These are phyloP conservation scores for Solanum boliviense DNA, from an alignment of 257 asterid species.

Conservation along the genomic window DNA sequence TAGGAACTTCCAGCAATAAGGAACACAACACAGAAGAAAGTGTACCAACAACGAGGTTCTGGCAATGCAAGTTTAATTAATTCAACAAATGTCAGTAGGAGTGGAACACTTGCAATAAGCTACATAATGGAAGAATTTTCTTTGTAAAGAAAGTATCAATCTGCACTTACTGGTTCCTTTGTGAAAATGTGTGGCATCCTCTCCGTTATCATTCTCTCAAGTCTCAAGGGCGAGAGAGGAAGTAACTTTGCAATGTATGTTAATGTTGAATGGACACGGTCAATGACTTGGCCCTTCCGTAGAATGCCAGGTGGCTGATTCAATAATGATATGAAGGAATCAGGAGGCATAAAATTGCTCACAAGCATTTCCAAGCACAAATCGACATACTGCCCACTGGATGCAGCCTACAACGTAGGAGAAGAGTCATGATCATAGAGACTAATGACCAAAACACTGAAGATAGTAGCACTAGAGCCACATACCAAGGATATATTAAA, in stretches of 20 bases:
- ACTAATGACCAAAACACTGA: not conserved
- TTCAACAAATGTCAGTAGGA: not conserved
- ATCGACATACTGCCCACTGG: conserved; percentile 60
- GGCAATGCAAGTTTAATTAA: not conserved
- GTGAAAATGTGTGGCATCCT: conserved; percentile 46
- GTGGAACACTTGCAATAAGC: not conserved
- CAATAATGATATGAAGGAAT: conserved; percentile 27
- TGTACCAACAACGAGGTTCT: not conserved
- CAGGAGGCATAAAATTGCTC: conserved; percentile 66
- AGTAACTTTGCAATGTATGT: conserved; percentile 49
- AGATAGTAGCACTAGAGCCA: not conserved
- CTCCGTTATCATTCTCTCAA: conserved; percentile 48
- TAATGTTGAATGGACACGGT: conserved; percentile 67
- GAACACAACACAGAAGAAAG: not conserved
- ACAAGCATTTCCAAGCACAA: conserved; percentile 82
- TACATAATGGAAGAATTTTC: not conserved
- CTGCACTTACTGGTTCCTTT: conserved; percentile 49
- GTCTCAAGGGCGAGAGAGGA: conserved; percentile 72
- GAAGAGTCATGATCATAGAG: not conserved
- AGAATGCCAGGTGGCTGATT: conserved; percentile 50
- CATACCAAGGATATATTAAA: conserved; percentile 67
- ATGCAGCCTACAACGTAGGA: conserved; percentile 48
- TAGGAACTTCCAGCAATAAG: not conserved
- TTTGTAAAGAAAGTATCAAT: not conserved
- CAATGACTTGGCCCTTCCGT: conserved; percentile 66